Evolutionary conservation across 169 alveolate genomes (phyloP).

Genomic region (Plasmodium gonderi): DNA sequence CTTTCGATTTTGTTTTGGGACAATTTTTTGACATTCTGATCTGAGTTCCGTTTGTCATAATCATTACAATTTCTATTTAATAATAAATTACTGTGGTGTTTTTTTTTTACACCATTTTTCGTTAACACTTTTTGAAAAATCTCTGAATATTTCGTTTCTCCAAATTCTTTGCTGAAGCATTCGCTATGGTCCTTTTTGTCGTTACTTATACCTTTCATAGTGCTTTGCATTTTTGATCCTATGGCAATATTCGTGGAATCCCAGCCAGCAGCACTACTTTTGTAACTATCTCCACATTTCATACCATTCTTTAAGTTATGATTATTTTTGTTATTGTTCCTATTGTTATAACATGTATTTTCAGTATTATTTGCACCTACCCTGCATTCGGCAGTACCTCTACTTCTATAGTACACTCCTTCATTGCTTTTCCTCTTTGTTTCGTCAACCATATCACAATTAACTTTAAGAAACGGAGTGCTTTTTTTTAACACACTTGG

Average conservation of each 20-base stretch:
- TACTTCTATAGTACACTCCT: not conserved
- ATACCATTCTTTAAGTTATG: not conserved
- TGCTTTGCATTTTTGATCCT: not conserved
- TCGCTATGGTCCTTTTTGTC: not conserved
- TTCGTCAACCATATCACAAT: not conserved
- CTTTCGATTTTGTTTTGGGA: slow-evolving; percentile 5
- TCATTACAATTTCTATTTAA: slow-evolving; percentile 15
- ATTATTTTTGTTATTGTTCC: not conserved
- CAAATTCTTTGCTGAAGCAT: not conserved
- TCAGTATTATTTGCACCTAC: not conserved
- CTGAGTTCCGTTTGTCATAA: not conserved
- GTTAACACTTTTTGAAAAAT: not conserved
- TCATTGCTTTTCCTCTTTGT: not conserved
- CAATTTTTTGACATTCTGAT: not conserved
- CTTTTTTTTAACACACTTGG: slow-evolving; percentile 24
- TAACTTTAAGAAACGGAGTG: not conserved
- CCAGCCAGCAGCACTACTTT: not conserved
- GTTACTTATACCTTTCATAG: not conserved
- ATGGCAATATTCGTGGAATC: not conserved
- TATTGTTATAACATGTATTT: not conserved
- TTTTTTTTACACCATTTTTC: slow-evolving; percentile 21
- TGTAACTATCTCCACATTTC: not conserved
- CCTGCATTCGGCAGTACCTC: not conserved
- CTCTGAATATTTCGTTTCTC: not conserved
- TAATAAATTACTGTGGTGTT: not conserved